Evolutionary conservation across 2,329 filamentous ascomycete genomes (phyloP), one percentile per base, ranked within the genome.

Genomic region (Myriangium duriaei): DNA sequence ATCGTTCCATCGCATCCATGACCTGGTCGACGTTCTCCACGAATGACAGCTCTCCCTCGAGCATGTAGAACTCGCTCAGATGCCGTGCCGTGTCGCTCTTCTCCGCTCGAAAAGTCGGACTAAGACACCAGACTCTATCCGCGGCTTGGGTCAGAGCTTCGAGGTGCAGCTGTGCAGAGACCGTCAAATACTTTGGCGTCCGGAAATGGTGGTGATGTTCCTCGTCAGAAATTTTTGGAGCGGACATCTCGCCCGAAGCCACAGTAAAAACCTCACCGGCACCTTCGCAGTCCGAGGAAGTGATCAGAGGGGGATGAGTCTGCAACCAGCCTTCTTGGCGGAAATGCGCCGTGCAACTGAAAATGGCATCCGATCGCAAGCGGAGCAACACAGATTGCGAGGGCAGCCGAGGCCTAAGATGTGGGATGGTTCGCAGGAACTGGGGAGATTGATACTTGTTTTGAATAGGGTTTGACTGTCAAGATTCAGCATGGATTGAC

Each of bases 51-150:
- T 98, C 91, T 11, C 79, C 87, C 60, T 98, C 91, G 2, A 98
- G 72, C 91, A 98, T 96, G 62, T 96, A 96, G 53, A 98, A 96
- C 55, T 98, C 91, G 63, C 85, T 94, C 44, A 98, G 67, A 60
- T 98, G 91, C 17, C 91, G 77, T 4, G 86, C 79, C 0, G 91
- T 96, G 53, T 96, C 87, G 59, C 86, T 95, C 54, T 78, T 79
- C 58, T 95, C 91, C 3, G 91, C 91, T 26, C 91, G 76, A 55
- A 98, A 98, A 0, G 86, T 92, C 2, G 91, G 91, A 4, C 87
- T 91, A 9, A 98, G 63, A 1, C 87, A 82, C 87, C 91, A 98
- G 5, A 96, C 91, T 49, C 81, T 84, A 28, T 84, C 84, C 18
- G 95, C 71, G 13, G 87, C 79, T 51, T 93, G 86, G 0, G 87